These are phyloP conservation scores for Fusarium redolens DNA, from an alignment of 2,329 filamentous ascomycete species.

Conservation along the genomic window DNA sequence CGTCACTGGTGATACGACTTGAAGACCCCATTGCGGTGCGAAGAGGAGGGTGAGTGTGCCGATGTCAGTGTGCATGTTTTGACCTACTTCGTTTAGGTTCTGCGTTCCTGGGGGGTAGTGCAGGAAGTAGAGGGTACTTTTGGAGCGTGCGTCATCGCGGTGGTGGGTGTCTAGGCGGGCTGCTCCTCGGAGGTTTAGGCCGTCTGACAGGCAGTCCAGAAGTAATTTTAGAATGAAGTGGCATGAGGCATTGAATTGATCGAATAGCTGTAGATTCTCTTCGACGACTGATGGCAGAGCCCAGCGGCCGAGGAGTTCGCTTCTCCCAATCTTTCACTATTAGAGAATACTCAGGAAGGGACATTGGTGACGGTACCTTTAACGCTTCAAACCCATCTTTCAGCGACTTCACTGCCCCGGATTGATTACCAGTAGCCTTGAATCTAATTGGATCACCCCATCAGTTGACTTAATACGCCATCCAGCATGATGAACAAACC, in stretches of 20 bases:
- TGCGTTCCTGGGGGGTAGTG: conserved; percentile 11
- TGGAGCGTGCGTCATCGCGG: conserved; percentile 13
- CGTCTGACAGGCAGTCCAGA: conserved; percentile 14
- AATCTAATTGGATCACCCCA: neutral
- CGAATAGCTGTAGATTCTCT: conserved; percentile 6
- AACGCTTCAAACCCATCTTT: conserved; percentile 17
- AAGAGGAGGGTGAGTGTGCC: conserved; percentile 12
- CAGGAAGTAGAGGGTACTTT: conserved; percentile 18
- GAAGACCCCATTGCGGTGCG: conserved; percentile 24
- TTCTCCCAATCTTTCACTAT: neutral
- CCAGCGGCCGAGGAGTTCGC: conserved; percentile 10
- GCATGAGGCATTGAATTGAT: conserved; percentile 6
- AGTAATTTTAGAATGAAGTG: conserved; percentile 18
- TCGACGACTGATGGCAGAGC: conserved; percentile 8
- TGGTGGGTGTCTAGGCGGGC: conserved; percentile 6
- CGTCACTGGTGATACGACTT: conserved; percentile 5
- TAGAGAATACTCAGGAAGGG: neutral
- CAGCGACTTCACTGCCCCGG: neutral
- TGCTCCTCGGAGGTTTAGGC: neutral
- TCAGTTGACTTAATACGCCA: neutral
- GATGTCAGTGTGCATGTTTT: conserved; percentile 30
- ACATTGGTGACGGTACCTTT: neutral
- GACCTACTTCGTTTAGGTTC: conserved; percentile 11
- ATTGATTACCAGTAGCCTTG: conserved; percentile 20
- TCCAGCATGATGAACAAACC: neutral